phyloP scores from a whole-genome alignment of 2,329 filamentous ascomycete species.

The Anisogramma anomala region DNA sequence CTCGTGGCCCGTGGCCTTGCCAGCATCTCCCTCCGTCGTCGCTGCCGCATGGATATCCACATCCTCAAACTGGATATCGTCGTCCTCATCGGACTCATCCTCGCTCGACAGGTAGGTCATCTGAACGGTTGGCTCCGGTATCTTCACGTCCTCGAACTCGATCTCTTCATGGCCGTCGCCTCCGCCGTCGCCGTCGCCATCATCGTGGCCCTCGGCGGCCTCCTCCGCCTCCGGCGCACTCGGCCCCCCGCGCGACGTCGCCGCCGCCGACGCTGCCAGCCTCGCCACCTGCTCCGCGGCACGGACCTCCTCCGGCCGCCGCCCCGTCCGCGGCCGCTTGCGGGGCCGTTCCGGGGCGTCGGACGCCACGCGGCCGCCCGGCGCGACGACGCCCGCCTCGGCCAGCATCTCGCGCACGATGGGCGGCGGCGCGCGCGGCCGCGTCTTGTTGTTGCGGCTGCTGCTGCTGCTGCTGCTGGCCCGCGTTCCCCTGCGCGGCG shows the following conservation, averaged over 20 bases:
- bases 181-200: conserved; percentile 12
- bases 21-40: conserved; percentile 12
- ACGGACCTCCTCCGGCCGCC: conserved; percentile 14
- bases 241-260: neutral
- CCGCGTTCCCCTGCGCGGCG: conserved; percentile 4
- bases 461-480: conserved; percentile 15
- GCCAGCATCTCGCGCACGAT: conserved; percentile 39
- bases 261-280: too few species aligned
- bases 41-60: conserved; percentile 29
- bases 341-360: conserved; percentile 27
- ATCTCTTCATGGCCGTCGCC: conserved; percentile 30
- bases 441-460: conserved; percentile 13
- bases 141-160: conserved; percentile 39
- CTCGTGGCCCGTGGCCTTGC: conserved; percentile 14
- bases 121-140: conserved; percentile 38
- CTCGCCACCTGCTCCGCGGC: too few species aligned
- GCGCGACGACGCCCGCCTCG: conserved; percentile 33
- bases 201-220: conserved; percentile 1
- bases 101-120: conserved; percentile 41
- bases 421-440: conserved; percentile 25
- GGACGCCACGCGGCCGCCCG: conserved; percentile 17
- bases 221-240: neutral
- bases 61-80: conserved; percentile 36
- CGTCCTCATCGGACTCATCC: conserved; percentile 30
- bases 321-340: conserved; percentile 30